Evolutionary conservation across 208 protist species (phyloP), one percentile per base, ranked within the genome.

Genomic region (Crithidia thermophila): DNA sequence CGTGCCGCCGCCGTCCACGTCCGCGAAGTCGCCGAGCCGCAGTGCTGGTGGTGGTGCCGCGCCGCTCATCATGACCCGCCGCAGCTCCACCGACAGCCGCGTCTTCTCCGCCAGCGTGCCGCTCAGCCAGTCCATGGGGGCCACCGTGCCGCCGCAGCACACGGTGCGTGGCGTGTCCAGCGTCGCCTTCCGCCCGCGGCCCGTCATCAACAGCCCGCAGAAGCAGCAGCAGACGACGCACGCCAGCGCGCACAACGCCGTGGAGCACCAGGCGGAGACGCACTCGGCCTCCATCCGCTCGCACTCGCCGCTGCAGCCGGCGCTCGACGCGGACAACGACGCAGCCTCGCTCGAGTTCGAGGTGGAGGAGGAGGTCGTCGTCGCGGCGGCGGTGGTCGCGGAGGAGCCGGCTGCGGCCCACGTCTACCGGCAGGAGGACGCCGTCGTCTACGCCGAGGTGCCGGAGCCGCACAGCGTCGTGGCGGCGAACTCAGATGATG

Each of bases 231-330:
- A 60, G 39, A 43, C 36, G 39, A 43, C 36, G 14, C 36, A 39
- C 20, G 62, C 47, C 39, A 61, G 42, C 39, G 16, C 31, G 27
- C 52, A 21, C 30, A 72, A 73, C 40, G 52, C 36, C 3, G 55
- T 72, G 33, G 59, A 60, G 28, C 59, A 57, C 30, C 51, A 36
- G 14, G 66, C 59, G 4, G 69, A 76, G 3, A 84, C 81, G 50
- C 81, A 46, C 33, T 63, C 69, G 5, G 81, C 80, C 23, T 84
- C 81, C 13, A 75, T 49, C 62, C 75, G 77, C 53, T 82, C 77
- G 16, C 77, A 64, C 73, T 87, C 81, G 8, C 77, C 75, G 40
- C 40, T 55, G 28, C 73, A 66, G 36, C 43, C 47, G 10, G 21
- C 34, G 8, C 57, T 28, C 36, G 23, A 28, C 28, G 42, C 10